These are phyloP conservation scores for Nothophoma quercina DNA, from an alignment of 2,329 filamentous ascomycete genomes.

Conservation along the genomic window DNA sequence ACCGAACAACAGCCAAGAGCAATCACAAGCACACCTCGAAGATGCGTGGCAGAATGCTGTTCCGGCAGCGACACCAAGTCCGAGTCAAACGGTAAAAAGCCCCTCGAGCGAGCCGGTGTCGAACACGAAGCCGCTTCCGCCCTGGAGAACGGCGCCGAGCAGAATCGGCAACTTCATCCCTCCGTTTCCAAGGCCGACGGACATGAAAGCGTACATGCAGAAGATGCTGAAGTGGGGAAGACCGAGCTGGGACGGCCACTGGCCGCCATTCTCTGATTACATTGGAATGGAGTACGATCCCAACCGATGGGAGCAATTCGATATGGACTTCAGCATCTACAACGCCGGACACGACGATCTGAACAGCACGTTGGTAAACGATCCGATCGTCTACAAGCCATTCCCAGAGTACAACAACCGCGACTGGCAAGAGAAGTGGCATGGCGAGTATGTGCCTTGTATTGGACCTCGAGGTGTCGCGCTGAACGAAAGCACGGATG, in stretches of 20 bases:
- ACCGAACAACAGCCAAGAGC: slow-evolving; percentile 15
- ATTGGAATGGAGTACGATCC: slow-evolving; percentile 55
- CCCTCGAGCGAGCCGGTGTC: slow-evolving; percentile 10
- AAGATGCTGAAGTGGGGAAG: slow-evolving; percentile 54
- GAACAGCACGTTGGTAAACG: slow-evolving; percentile 29
- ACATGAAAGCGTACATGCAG: slow-evolving; percentile 50
- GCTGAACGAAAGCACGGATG: slow-evolving; percentile 65
- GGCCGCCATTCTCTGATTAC: slow-evolving; percentile 56
- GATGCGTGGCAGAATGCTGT: slow-evolving; percentile 33
- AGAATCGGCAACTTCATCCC: slow-evolving; percentile 26
- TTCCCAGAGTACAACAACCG: slow-evolving; percentile 74
- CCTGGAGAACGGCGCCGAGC: slow-evolving; percentile 35
- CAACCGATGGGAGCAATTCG: slow-evolving; percentile 58
- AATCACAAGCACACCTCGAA: slow-evolving; percentile 25
- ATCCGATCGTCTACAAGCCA: slow-evolving; percentile 69
- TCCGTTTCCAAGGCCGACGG: slow-evolving; percentile 25
- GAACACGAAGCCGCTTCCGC: slow-evolving; percentile 25
- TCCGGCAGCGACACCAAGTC: slow-evolving; percentile 13
- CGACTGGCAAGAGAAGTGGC: slow-evolving; percentile 64
- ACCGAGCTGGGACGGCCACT: slow-evolving; percentile 50
- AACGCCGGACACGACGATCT: slow-evolving; percentile 45
- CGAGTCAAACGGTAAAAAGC: slow-evolving; percentile 13
- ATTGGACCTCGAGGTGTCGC: slow-evolving; percentile 63
- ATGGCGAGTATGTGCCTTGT: slow-evolving; percentile 69
- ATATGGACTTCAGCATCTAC: slow-evolving; percentile 49